phyloP scores from a whole-genome alignment of 352 stramenopile genomes.

The Globisporangium nagaii region DNA sequence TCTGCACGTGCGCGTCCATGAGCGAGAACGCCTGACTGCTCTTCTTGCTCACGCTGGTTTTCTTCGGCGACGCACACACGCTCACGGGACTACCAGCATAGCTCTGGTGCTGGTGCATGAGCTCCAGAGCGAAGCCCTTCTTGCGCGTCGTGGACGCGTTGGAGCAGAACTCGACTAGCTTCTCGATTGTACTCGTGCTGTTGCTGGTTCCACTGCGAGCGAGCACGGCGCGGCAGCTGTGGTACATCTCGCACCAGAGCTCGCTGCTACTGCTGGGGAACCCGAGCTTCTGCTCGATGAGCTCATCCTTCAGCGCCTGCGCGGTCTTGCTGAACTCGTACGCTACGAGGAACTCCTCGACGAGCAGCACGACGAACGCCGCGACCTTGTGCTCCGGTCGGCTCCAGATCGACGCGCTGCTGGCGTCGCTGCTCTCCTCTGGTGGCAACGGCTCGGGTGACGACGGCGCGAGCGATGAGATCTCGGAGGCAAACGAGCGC shows the following conservation, averaged over 20 bases:
- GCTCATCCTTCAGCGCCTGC: constrained; percentile 29
- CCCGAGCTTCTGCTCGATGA: constrained; percentile 20
- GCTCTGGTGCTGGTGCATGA: constrained; percentile 9
- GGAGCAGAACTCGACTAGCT: constrained; percentile 46
- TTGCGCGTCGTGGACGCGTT: constrained; percentile 11
- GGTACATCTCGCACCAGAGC: constrained; percentile 61
- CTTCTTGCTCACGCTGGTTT: constrained; percentile 25
- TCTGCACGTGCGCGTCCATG: constrained; percentile 39
- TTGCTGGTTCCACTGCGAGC: constrained; percentile 6
- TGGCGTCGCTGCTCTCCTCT: too few relatives aligned
- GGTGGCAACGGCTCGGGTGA: too few relatives aligned
- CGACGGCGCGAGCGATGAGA: background rate
- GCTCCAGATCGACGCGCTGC: constrained; percentile 4
- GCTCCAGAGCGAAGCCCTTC: constrained; percentile 31
- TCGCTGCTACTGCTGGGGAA: constrained; percentile 13
- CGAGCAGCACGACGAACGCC: constrained; percentile 42
- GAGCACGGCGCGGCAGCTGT: constrained; percentile 35
- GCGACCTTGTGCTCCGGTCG: constrained; percentile 6
- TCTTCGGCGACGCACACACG: constrained; percentile 36
- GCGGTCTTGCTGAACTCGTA: constrained; percentile 31
- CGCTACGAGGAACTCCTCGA: constrained; percentile 54
- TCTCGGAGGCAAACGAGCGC: background rate
- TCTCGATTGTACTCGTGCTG: constrained; percentile 32
- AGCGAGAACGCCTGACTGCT: constrained; percentile 28
- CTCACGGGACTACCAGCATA: constrained; percentile 18